phyloP scores from a whole-genome alignment of 768 basidiomycete genomes.

The Rhodocollybia butyracea region DNA sequence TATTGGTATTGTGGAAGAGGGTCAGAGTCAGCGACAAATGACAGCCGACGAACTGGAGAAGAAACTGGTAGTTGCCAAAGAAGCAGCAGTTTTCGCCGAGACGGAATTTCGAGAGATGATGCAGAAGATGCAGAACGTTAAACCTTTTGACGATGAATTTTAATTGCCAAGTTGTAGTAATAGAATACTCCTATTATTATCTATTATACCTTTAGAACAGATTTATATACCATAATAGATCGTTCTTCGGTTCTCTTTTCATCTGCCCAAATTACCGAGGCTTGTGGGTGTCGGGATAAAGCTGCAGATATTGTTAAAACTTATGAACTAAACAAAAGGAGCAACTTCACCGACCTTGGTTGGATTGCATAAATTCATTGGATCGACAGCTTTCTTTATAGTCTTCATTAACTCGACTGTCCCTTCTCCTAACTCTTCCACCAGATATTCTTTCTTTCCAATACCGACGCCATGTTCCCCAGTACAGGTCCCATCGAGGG shows the following conservation, averaged over 20 bases:
- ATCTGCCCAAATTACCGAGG: too few species aligned
- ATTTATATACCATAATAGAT: too few species aligned
- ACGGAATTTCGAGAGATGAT: conserved; percentile 72
- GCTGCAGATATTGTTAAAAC: not conserved
- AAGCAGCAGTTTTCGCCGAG: conserved; percentile 69
- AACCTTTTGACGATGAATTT: conserved; percentile 37
- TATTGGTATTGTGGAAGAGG: conserved; percentile 54
- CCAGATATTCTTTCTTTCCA: conserved; percentile 82
- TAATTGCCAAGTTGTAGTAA: not conserved
- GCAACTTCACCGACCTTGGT: conserved; percentile 50
- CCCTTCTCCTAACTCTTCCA: conserved; percentile 76
- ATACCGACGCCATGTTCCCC: conserved; percentile 89
- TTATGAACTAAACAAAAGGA: not conserved
- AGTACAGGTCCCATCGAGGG: conserved; percentile 75
- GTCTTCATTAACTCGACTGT: conserved; percentile 84
- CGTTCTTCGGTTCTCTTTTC: too few species aligned
- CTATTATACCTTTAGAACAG: not conserved
- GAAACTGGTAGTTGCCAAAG: conserved; percentile 66
- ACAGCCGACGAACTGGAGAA: conserved; percentile 70
- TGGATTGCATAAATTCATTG: conserved; percentile 80
- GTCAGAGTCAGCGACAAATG: conserved; percentile 49
- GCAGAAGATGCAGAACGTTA: conserved; percentile 58
- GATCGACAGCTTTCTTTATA: conserved; percentile 81
- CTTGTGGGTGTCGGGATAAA: conserved; percentile 3
- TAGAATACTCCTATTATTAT: not conserved